Evolutionary conservation across 2,329 filamentous ascomycete genomes (phyloP).

Genomic region (Magnaporthiopsis incrustans): DNA sequence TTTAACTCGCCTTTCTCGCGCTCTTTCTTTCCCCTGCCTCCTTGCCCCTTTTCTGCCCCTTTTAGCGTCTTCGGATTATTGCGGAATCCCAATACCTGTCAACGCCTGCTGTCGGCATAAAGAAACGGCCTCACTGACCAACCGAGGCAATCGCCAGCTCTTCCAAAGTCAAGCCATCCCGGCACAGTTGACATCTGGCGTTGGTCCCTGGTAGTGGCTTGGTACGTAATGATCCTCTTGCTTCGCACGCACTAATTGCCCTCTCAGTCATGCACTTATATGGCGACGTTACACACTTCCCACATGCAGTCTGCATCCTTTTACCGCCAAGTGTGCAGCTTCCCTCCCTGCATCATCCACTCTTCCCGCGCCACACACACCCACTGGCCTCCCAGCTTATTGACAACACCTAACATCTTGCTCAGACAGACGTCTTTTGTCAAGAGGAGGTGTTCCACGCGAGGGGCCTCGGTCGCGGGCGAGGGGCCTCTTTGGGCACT

Average conservation of each 20-base stretch:
- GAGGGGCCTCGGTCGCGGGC: neutral
- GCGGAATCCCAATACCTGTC: neutral
- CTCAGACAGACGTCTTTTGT: too few species aligned
- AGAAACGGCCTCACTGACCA: neutral
- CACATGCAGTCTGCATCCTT: neutral
- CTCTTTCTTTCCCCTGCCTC: neutral
- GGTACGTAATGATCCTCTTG: neutral
- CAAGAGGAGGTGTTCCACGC: neutral
- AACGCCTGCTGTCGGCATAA: neutral
- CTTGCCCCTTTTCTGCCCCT: neutral
- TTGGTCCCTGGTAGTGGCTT: neutral
- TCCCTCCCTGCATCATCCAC: neutral
- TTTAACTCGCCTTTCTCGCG: neutral
- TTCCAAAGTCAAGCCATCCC: neutral
- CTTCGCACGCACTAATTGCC: neutral
- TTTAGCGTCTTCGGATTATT: neutral
- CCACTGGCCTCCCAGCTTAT: neutral
- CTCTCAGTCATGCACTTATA: neutral
- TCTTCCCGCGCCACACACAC: neutral
- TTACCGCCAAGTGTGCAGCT: neutral
- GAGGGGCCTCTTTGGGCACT: neutral
- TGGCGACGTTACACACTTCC: neutral
- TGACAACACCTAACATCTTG: neutral
- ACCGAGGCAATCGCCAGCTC: neutral
- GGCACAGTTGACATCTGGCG: neutral